phyloP scores from a whole-genome alignment of 345 rosid species.

The Anastatica hierochuntica region DNA sequence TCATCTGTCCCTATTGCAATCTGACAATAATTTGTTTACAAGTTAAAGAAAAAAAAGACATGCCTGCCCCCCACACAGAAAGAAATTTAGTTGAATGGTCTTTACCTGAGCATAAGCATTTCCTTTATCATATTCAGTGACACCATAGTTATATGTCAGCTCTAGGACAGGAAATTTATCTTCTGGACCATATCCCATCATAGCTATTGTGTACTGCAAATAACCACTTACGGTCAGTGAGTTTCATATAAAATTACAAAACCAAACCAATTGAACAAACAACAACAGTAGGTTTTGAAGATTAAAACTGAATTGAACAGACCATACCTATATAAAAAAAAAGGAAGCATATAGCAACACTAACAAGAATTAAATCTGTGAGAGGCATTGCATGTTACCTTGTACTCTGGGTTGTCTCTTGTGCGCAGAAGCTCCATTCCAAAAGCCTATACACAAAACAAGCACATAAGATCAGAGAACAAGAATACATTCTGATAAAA shows the following conservation, averaged over 20 bases:
- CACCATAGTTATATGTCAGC: conserved; percentile 90
- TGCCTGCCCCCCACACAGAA: not conserved
- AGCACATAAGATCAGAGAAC: conserved; percentile 1
- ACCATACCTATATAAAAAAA: no score
- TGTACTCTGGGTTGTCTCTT: conserved; percentile 86
- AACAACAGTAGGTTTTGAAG: not conserved
- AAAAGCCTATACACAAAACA: conserved; percentile 51
- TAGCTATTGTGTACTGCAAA: conserved; percentile 68
- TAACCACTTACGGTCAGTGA: no score
- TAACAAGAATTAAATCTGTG: not conserved
- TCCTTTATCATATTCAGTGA: conserved; percentile 82
- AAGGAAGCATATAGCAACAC: not conserved
- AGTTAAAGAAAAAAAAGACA: not conserved
- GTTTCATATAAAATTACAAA: not conserved
- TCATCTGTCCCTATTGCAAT: conserved; percentile 96
- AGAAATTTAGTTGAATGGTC: not conserved
- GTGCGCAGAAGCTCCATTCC: conserved; percentile 96
- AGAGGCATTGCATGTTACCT: conserved; percentile 40
- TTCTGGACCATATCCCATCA: conserved; percentile 95
- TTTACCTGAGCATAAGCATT: conserved; percentile 84
- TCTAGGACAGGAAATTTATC: conserved; percentile 74
- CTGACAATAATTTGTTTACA: conserved; percentile 20
- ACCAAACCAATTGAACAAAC: not conserved
- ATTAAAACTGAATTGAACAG: not conserved
- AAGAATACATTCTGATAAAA: conserved; percentile 6